Evolutionary conservation across 1,139 yeast genomes (phyloP).

Genomic region (Candida neerlandica): DNA sequence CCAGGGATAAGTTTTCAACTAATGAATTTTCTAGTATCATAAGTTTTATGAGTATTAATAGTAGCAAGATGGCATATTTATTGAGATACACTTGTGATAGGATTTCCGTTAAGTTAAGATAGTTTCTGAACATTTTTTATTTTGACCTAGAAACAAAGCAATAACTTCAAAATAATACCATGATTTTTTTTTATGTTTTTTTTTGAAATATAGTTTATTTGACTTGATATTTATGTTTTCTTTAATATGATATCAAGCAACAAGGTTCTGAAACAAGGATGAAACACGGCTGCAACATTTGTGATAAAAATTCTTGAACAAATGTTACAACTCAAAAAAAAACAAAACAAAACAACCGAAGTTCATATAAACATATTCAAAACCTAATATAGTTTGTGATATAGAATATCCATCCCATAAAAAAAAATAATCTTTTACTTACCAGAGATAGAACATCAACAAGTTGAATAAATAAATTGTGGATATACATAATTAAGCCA

Average conservation of each 20-base stretch:
- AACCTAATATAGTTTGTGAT: not conserved
- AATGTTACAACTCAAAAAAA: not conserved
- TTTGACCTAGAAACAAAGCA: too few relatives aligned
- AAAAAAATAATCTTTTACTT: too few relatives aligned
- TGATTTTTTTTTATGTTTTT: not conserved
- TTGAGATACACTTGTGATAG: conserved; percentile 64
- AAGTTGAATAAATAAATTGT: too few relatives aligned
- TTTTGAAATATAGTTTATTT: not conserved
- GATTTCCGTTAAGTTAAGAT: conserved; percentile 41
- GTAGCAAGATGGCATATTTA: conserved; percentile 49
- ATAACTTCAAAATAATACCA: too few relatives aligned
- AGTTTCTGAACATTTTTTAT: conserved; percentile 19
- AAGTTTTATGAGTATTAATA: conserved; percentile 52
- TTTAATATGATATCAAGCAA: not conserved
- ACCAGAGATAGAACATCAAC: too few relatives aligned
- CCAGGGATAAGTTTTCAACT: conserved; percentile 26
- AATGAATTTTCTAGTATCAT: conserved; percentile 50
- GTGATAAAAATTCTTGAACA: not conserved
- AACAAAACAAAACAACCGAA: not conserved
- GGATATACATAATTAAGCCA: not conserved
- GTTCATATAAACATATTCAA: not conserved
- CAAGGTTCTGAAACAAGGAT: not conserved
- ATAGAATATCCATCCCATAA: too few relatives aligned
- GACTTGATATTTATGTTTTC: not conserved
- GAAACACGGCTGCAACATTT: conserved; percentile 6